These are phyloP conservation scores for Boletus vermiculosoides DNA, from an alignment of 768 basidiomycete species.

Conservation along the genomic window DNA sequence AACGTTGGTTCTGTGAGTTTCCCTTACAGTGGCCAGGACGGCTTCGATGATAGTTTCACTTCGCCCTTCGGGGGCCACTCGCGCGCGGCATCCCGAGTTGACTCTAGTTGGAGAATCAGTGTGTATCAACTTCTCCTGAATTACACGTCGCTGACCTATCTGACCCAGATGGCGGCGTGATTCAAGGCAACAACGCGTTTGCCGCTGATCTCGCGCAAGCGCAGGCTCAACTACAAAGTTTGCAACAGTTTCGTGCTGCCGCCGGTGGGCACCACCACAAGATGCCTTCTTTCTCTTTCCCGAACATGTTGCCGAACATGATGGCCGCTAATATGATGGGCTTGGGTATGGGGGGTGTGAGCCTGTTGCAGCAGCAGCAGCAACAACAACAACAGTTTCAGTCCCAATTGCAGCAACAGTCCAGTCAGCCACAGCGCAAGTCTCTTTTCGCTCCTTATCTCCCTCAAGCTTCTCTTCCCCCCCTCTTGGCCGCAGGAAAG, in stretches of 20 bases:
- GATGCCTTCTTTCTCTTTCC: conserved; percentile 97
- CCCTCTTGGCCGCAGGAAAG: conserved; percentile 94
- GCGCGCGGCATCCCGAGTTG: conserved; percentile 70
- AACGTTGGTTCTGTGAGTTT: conserved; percentile 50
- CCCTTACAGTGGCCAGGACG: conserved; percentile 54
- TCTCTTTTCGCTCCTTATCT: conserved; percentile 98
- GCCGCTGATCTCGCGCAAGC: conserved; percentile 91
- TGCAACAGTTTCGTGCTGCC: conserved; percentile 96
- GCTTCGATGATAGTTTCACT: conserved; percentile 80
- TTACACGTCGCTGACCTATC: conserved; percentile 9
- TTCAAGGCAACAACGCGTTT: conserved; percentile 60
- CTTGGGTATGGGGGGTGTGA: conserved; percentile 75
- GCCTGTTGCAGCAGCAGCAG: conserved; percentile 88
- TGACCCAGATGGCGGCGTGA: conserved; percentile 67
- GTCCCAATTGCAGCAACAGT: conserved; percentile 91
- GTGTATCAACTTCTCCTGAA: conserved; percentile 31
- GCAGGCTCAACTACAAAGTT: conserved; percentile 92
- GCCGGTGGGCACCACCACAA: conserved; percentile 94
- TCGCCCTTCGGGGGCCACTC: conserved; percentile 68
- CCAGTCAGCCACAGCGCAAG: conserved; percentile 91
- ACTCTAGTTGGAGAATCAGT: conserved; percentile 91
- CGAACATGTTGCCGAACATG: conserved; percentile 97
- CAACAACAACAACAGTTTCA: conserved; percentile 75
- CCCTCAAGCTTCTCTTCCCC: conserved; percentile 95
- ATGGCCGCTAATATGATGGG: conserved; percentile 98